A percentile compares a stretch with the other conserved stretches of the same genome.
These are phyloP conservation scores for Vachellia pachyceras DNA, from an alignment of 306 rosid species.

Conservation along the genomic window DNA sequence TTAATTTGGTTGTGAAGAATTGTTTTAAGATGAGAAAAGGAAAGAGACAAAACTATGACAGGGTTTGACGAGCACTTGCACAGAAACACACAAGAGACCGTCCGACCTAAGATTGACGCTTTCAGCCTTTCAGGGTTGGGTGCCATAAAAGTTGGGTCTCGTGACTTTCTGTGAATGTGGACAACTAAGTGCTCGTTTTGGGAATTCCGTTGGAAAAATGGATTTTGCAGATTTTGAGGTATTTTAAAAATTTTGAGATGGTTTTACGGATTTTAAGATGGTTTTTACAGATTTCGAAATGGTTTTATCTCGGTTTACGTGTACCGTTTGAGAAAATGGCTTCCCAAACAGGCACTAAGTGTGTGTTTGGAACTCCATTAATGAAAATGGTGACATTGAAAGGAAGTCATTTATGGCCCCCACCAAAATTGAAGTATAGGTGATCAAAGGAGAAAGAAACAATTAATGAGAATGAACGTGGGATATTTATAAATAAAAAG, in stretches of 20 bases:
- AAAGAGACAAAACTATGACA: neutral
- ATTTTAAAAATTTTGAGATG: too few relatives aligned
- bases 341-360: too few relatives aligned
- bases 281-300: too few relatives aligned
- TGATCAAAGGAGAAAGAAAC: neutral
- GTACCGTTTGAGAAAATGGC: too few relatives aligned
- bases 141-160: conserved; percentile 32
- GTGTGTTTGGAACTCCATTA: too few relatives aligned
- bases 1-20: too few relatives aligned
- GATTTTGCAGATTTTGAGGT: too few relatives aligned
- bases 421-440: neutral
- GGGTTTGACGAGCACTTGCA: neutral
- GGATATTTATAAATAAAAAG: neutral
- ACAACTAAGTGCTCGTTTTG: too few relatives aligned
- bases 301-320: too few relatives aligned
- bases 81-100: conserved; percentile 31
- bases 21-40: too few relatives aligned
- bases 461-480: neutral
- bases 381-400: neutral
- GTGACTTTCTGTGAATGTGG: conserved; percentile 22
- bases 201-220: too few relatives aligned
- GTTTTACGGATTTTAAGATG: too few relatives aligned
- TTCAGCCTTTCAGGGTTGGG: neutral
- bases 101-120: conserved; percentile 25
- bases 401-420: neutral